phyloP scores from a whole-genome alignment of 1,284 basidiomycete species.

The Puccinia novopanici region DNA sequence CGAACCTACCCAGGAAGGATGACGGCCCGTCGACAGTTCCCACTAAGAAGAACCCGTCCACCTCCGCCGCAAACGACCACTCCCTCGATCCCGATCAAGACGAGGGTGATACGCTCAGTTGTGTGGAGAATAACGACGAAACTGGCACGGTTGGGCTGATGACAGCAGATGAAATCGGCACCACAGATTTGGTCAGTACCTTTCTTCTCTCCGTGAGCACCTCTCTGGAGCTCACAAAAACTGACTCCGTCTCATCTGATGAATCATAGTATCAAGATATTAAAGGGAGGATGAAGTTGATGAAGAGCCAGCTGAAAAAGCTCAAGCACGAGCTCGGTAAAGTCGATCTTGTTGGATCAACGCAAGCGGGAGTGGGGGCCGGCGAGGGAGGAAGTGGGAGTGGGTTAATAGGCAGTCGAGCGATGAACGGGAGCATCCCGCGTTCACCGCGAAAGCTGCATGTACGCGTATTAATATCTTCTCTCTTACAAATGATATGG shows the following conservation, averaged over 20 bases:
- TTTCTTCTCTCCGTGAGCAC: neutral
- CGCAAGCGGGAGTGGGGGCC: neutral
- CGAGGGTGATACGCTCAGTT: neutral
- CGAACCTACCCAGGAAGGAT: too few relatives aligned
- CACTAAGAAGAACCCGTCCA: too few relatives aligned
- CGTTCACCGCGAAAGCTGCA: conserved; percentile 29
- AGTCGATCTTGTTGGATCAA: neutral
- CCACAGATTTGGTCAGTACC: conserved; percentile 29
- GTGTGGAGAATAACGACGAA: neutral
- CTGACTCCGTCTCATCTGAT: neutral
- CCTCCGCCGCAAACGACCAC: neutral
- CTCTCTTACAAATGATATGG: neutral
- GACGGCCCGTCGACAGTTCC: too few relatives aligned
- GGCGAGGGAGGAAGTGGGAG: neutral
- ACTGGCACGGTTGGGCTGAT: too few relatives aligned
- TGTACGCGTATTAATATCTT: neutral
- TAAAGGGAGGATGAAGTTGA: conserved; percentile 20
- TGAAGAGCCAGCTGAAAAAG: conserved; percentile 37
- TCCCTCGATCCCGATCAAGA: neutral
- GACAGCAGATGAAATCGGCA: conserved; percentile 9
- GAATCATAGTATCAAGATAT: conserved; percentile 18
- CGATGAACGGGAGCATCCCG: conserved; percentile 25
- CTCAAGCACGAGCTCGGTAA: conserved; percentile 16
- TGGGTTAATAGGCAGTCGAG: neutral
- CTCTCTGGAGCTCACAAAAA: neutral